Percentiles rank a stretch among this genome's conserved stretches.
phyloP scores from a whole-genome alignment of 257 asterid genomes.

The Solanum piurae region DNA sequence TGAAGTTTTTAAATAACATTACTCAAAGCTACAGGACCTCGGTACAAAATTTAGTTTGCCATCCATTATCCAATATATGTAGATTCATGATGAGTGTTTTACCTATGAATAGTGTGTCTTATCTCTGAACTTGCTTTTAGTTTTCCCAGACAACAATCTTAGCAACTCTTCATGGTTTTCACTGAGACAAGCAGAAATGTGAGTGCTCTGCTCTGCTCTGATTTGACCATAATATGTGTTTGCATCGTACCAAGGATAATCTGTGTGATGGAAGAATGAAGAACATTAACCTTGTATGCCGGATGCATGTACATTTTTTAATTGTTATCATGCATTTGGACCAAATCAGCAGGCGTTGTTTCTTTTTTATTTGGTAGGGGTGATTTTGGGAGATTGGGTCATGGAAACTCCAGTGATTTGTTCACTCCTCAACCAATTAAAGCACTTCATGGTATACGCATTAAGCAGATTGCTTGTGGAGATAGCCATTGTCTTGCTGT shows the following conservation, averaged over 20 bases:
- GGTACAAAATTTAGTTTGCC: not conserved
- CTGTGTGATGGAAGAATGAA: not conserved
- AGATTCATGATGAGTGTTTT: not conserved
- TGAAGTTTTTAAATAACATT: not conserved
- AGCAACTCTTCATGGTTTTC: not conserved
- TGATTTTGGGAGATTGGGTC: constrained; percentile 97
- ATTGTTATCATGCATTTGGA: not conserved
- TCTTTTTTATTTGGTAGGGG: constrained; percentile 50
- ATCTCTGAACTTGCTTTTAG: not conserved
- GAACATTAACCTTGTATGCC: not conserved
- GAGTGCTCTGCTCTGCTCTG: not conserved
- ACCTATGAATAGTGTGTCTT: not conserved
- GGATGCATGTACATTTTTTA: not conserved
- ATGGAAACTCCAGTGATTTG: constrained; percentile 93
- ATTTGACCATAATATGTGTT: not conserved
- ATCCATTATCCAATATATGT: not conserved
- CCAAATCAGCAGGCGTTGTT: not conserved
- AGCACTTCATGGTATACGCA: constrained; percentile 64
- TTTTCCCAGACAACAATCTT: not conserved
- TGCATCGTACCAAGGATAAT: not conserved
- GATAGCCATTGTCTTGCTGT: constrained; percentile 99
- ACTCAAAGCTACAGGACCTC: not conserved
- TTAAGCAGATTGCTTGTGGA: constrained; percentile 95
- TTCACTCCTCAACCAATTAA: constrained; percentile 91
- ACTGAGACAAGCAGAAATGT: not conserved